Percentiles rank a stretch among this genome's conserved stretches.
These are phyloP conservation scores for Sarocladium kiliense DNA, from an alignment of 2,329 filamentous ascomycete genomes.

Conservation along the genomic window DNA sequence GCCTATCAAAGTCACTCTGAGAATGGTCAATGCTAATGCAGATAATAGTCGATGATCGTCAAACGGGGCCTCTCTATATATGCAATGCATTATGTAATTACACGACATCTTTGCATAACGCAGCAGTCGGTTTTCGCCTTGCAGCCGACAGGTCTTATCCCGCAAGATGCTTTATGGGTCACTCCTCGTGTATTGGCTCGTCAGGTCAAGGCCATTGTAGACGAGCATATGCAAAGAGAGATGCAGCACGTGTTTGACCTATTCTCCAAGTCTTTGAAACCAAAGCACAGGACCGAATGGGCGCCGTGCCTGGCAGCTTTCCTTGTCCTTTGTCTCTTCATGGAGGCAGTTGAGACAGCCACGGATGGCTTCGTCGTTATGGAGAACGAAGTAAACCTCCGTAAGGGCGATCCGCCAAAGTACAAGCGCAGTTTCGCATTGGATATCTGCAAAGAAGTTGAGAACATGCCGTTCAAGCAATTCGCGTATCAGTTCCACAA, in stretches of 20 bases:
- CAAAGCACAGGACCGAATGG: slow-evolving; percentile 48
- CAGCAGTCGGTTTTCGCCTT: slow-evolving; percentile 35
- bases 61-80: slow-evolving; percentile 49
- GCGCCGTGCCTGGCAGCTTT: slow-evolving; percentile 53
- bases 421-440: slow-evolving; percentile 40
- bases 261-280: slow-evolving; percentile 49
- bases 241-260: slow-evolving; percentile 46
- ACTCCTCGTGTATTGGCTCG: slow-evolving; percentile 51
- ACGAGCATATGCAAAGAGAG: slow-evolving; percentile 49
- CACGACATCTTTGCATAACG: slow-evolving; percentile 49
- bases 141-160: slow-evolving; percentile 35
- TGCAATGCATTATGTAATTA: slow-evolving; percentile 53
- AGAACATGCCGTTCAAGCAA: slow-evolving; percentile 56
- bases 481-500: slow-evolving; percentile 57
- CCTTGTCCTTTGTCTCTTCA: slow-evolving; percentile 51
- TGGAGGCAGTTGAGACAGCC: slow-evolving; percentile 51
- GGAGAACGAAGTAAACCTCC: slow-evolving; percentile 44
- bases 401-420: slow-evolving; percentile 21
- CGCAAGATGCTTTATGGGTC: slow-evolving; percentile 37
- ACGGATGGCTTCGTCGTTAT: slow-evolving; percentile 47
- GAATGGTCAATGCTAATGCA: neutral
- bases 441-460: slow-evolving; percentile 43
- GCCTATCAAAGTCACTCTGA: slow-evolving; percentile 9
- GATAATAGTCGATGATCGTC: slow-evolving; percentile 39
- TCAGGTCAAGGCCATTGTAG: slow-evolving; percentile 51